Evolutionary conservation across 768 basidiomycete genomes (phyloP).

Genomic region (Lactarius evosmus): DNA sequence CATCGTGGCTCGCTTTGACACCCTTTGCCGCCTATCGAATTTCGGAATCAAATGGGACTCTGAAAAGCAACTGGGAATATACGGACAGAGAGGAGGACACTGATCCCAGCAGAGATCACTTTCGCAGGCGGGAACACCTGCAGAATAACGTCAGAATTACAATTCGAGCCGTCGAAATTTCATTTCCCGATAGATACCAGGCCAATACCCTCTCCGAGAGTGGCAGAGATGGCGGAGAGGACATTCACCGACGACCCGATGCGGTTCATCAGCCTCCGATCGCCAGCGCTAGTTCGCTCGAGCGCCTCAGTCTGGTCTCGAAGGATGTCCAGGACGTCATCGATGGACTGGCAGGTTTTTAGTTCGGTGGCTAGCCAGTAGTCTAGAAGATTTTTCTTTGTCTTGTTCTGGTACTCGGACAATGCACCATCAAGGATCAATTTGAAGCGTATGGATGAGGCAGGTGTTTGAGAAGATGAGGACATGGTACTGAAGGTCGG

Average conservation of each 20-base stretch:
- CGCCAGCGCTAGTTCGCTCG: not conserved
- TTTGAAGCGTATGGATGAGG: not conserved
- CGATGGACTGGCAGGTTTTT: not conserved
- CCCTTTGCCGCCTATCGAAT: not conserved
- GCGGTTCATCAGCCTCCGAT: not conserved
- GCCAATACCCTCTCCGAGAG: not conserved
- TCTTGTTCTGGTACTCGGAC: not conserved
- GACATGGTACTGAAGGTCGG: not conserved
- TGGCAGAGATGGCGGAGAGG: not conserved
- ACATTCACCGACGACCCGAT: not conserved
- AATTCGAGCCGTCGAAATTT: not conserved
- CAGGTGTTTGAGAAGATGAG: not conserved
- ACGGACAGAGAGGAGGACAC: constrained; percentile 8
- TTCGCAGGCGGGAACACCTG: constrained; percentile 8
- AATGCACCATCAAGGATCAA: not conserved
- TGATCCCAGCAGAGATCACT: not conserved
- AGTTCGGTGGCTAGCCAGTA: not conserved
- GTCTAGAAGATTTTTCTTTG: not conserved
- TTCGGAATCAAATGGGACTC: not conserved
- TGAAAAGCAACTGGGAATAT: not conserved
- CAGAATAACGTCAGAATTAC: not conserved
- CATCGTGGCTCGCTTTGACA: not conserved
- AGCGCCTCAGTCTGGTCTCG: not conserved
- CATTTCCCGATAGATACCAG: not conserved
- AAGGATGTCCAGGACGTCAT: not conserved